Evolutionary conservation across 2,329 filamentous ascomycete species (phyloP).

Genomic region (Plectosphaerella sp.): DNA sequence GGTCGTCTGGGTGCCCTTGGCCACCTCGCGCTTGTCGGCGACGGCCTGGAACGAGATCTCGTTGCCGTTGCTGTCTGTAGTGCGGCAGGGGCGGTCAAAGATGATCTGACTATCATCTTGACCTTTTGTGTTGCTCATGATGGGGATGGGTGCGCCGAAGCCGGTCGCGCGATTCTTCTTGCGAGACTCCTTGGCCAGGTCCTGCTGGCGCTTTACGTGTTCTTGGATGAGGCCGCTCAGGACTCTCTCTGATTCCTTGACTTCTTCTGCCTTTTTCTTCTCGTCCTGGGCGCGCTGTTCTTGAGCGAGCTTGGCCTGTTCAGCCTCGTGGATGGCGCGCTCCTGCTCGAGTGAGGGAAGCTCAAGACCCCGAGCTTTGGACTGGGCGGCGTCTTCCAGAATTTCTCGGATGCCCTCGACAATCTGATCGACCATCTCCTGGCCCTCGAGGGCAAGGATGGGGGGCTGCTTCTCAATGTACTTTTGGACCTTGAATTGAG

Average conservation of each 20-base stretch:
- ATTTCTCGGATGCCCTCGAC: constrained; percentile 68
- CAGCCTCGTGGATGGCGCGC: constrained; percentile 75
- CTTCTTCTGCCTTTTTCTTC: constrained; percentile 50
- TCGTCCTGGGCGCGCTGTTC: constrained; percentile 50
- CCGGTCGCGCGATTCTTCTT: constrained; percentile 49
- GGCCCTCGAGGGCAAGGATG: constrained; percentile 44
- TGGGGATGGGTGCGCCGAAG: constrained; percentile 26
- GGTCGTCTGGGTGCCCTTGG: constrained; percentile 61
- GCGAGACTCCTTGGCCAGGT: constrained; percentile 59
- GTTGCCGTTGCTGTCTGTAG: constrained; percentile 61
- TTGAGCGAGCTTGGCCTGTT: constrained; percentile 56
- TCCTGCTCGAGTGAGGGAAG: constrained; percentile 88
- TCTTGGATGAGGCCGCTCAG: constrained; percentile 69
- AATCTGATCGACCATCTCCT: constrained; percentile 61
- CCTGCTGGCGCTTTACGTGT: constrained; percentile 64
- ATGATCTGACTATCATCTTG: constrained; percentile 38
- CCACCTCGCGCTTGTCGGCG: constrained; percentile 62
- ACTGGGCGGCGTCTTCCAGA: constrained; percentile 79
- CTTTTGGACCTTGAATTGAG: constrained; percentile 65
- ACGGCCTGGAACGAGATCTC: constrained; percentile 66
- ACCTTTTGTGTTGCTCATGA: constrained; percentile 24
- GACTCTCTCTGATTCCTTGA: constrained; percentile 64
- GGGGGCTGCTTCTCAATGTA: constrained; percentile 56
- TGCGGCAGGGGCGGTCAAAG: constrained; percentile 63
- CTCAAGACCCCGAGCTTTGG: constrained; percentile 68